Evolutionary conservation across 805 yeast species (phyloP), one percentile per base, ranked within the genome.

Genomic region (Ogataea zsoltii): DNA sequence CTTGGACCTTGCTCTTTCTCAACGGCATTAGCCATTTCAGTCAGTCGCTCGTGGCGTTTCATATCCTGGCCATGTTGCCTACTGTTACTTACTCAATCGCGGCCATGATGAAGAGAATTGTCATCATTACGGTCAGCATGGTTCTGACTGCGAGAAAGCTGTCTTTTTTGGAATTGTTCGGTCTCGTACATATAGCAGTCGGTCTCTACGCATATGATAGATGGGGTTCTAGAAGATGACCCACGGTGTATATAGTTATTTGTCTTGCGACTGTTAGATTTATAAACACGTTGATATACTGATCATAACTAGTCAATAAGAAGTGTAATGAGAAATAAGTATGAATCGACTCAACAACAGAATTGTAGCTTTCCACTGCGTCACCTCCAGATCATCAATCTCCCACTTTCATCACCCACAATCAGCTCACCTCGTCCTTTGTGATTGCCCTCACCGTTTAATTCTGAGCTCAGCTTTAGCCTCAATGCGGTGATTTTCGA

Each of bases 1-100:
- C 75, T 71, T 75, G 72, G 70, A 33, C 31, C 0, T 63, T 83
- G 21, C 69, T 88, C 14, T 48, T 82, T 13, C 54, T 83, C 3
- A 86, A 88, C 61, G 94, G 96, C 3, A 56, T 83, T 13, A 80
- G 87, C 13, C 96, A 88, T 66, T 90, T 87, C 55, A 60, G 79
- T 31, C 97, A 90, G 66, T 84, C 91, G 33, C 68, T 89, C 61
- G 72, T 90, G 32, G 89, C 96, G 13, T 88, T 87, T 65, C 88
- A 86, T 67, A 71, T 90, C 26, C 67, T 90, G 36, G 94, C 96
- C 16, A 77, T 83, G 60, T 75, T 90, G 5, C 86, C 96, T 2
- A 88, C 97, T 0, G 82, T 90, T 11, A 80, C 94, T 2, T 90
- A 88, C 66, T 85, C 95, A 2, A 83, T 90, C 46, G 96, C 96